Evolutionary conservation across 1,284 basidiomycete species (phyloP).

Genomic region (Apiotrichum domesticum): DNA sequence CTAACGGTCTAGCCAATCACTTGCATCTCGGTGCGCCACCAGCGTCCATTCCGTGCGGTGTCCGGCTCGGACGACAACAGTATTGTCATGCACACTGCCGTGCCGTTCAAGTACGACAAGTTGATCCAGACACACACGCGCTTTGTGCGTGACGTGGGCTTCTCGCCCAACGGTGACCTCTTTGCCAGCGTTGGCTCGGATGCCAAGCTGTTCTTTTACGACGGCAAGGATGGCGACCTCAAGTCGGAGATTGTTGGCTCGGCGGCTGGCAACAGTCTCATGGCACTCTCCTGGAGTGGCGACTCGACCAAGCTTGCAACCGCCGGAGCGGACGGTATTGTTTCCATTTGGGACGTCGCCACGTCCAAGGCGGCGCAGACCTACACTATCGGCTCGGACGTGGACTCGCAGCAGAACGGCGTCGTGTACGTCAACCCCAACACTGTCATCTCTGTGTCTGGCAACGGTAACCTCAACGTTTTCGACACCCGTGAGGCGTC

Average conservation of each 20-base stretch:
- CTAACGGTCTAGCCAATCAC: constrained; percentile 61
- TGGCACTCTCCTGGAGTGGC: constrained; percentile 68
- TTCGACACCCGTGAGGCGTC: constrained; percentile 69
- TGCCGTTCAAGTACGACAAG: constrained; percentile 85
- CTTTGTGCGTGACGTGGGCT: constrained; percentile 90
- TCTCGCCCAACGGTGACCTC: constrained; percentile 68
- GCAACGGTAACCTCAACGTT: constrained; percentile 76
- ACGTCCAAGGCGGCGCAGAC: constrained; percentile 60
- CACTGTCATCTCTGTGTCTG: constrained; percentile 75
- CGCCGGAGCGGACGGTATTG: constrained; percentile 79
- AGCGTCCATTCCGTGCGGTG: constrained; percentile 85
- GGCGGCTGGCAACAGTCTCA: constrained; percentile 50
- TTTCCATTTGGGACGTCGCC: constrained; percentile 82
- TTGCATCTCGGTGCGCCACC: constrained; percentile 80
- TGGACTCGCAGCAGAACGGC: constrained; percentile 77
- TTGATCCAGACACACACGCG: constrained; percentile 84
- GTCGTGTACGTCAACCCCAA: constrained; percentile 70
- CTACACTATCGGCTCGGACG: constrained; percentile 64
- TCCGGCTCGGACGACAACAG: constrained; percentile 77
- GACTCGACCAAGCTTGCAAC: constrained; percentile 70
- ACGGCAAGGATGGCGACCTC: constrained; percentile 82
- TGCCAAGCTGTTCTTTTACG: constrained; percentile 80
- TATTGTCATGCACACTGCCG: constrained; percentile 70
- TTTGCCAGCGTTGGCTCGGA: constrained; percentile 92
- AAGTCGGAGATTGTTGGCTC: constrained; percentile 57